phyloP scores from a whole-genome alignment of 2,329 filamentous ascomycete species.

The Shiraia bambusicola region DNA sequence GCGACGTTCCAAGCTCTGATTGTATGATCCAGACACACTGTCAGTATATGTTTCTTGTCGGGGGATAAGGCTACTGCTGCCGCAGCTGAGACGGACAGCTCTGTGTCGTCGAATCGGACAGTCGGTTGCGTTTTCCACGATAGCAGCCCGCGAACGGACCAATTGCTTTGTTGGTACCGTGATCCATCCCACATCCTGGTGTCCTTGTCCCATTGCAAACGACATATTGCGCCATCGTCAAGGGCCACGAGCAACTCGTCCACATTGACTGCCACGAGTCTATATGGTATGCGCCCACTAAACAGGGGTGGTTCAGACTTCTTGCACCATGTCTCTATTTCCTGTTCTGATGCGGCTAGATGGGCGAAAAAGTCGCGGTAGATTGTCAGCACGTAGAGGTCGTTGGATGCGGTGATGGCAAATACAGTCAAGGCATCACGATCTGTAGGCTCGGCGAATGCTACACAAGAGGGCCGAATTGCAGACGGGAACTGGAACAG shows the following conservation, averaged over 20 bases:
- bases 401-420: slow-evolving; percentile 74
- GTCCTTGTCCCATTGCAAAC: slow-evolving; percentile 50
- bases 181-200: slow-evolving; percentile 64
- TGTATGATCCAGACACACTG: slow-evolving; percentile 84
- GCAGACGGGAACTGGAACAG: slow-evolving; percentile 74
- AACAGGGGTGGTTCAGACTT: slow-evolving; percentile 72
- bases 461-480: slow-evolving; percentile 76
- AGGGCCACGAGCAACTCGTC: slow-evolving; percentile 78
- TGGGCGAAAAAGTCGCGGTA: slow-evolving; percentile 79
- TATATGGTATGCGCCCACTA: slow-evolving; percentile 75
- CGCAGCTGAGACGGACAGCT: slow-evolving; percentile 61
- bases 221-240: slow-evolving; percentile 74
- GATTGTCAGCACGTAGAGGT: slow-evolving; percentile 81
- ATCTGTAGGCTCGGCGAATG: slow-evolving; percentile 76
- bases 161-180: slow-evolving; percentile 72
- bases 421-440: slow-evolving; percentile 78
- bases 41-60: slow-evolving; percentile 63
- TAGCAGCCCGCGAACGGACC: slow-evolving; percentile 63
- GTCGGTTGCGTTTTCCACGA: slow-evolving; percentile 66
- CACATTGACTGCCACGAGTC: slow-evolving; percentile 72
- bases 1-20: slow-evolving; percentile 86
- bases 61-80: slow-evolving; percentile 58
- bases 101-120: slow-evolving; percentile 66
- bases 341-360: slow-evolving; percentile 67
- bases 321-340: slow-evolving; percentile 75